These are phyloP conservation scores for Lipomyces anomalus DNA, from an alignment of 805 yeast species.

Conservation along the genomic window DNA sequence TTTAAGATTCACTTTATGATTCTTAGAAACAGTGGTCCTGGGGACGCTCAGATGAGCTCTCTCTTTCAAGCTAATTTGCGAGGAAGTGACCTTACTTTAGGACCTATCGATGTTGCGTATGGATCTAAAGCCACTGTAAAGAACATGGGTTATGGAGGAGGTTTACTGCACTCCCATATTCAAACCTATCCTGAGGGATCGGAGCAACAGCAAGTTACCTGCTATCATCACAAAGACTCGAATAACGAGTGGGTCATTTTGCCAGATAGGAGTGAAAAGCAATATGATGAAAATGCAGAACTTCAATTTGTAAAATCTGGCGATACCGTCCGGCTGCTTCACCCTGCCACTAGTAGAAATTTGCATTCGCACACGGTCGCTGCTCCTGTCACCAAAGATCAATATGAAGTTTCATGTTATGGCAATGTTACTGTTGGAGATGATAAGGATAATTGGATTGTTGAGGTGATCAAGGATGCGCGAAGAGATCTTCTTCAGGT, in stretches of 20 bases:
- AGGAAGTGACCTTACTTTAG: slow-evolving; percentile 57
- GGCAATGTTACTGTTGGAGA: slow-evolving; percentile 72
- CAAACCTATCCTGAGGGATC: slow-evolving; percentile 89
- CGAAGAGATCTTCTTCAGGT: slow-evolving; percentile 48
- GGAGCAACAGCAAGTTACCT: slow-evolving; percentile 88
- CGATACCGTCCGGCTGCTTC: slow-evolving; percentile 64
- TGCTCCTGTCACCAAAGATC: slow-evolving; percentile 63
- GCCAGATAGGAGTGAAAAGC: slow-evolving; percentile 25
- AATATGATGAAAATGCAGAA: slow-evolving; percentile 30
- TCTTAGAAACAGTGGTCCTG: slow-evolving; percentile 78
- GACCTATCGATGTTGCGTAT: slow-evolving; percentile 60
- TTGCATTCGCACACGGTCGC: slow-evolving; percentile 76
- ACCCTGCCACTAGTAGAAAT: slow-evolving; percentile 63
- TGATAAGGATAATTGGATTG: slow-evolving; percentile 79
- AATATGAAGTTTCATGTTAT: slow-evolving; percentile 83
- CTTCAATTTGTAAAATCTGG: slow-evolving; percentile 64
- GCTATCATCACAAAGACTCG: slow-evolving; percentile 80
- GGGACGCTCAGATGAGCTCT: slow-evolving; percentile 86
- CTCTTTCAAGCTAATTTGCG: slow-evolving; percentile 81
- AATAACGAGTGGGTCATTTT: slow-evolving; percentile 74
- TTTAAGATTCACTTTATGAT: slow-evolving; percentile 79
- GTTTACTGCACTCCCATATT: slow-evolving; percentile 79
- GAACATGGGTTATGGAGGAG: slow-evolving; percentile 65
- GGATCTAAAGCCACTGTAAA: slow-evolving; percentile 62
- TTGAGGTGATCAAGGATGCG: slow-evolving; percentile 63